Base-by-base conservation (phyloP, 2,329 filamentous ascomycete genomes). In the Stemphylium lycopersici region DNA sequence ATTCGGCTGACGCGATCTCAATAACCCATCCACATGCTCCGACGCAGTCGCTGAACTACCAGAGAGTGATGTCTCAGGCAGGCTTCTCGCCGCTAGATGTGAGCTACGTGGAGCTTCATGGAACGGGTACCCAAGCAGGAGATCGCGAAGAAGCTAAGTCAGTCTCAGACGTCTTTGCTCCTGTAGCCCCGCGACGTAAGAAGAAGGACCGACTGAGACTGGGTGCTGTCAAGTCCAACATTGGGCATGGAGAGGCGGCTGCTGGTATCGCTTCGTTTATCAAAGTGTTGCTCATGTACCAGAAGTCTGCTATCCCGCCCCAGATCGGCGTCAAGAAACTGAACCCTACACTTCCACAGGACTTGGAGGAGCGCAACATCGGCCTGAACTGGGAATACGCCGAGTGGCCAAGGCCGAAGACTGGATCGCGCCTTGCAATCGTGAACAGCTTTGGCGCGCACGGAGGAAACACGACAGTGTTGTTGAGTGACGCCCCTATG, bases 221-320 rank as follows among this genome's bases (percentile, higher is more conserved):
- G 1, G 67, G 65, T 4, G 56, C 70, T 1, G 59, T 69, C 31
- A 76, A 76, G 48, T 53, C 62, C 2, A 70, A 70, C 38, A 58
- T 74, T 29, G 73, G 73, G 11, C 73, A 76, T 48, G 52, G 56
- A 13, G 75, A 77, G 55, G 61, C 66, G 3, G 69, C 66, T 38
- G 57, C 72, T 6, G 73, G 74, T 20, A 54, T 69, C 0, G 53
- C 59, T 4, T 47, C 63, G 1, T 41, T 77, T 3, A 59, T 74
- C 29, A 77, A 76, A 46, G 62, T 63, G 1, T 44, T 77, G 10
- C 52, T 76, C 31, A 70, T 62, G 37, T 26, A n/a, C 2, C 29
- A 48, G n/a, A 41, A 41, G 29, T 7, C 3, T 13, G 29, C 37
- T 3, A 41, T 48, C 2, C 46, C 46, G 13, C 37, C 37, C 10